Evolutionary conservation across 768 basidiomycete species (phyloP).

Genomic region (Tylopilus intermedius): DNA sequence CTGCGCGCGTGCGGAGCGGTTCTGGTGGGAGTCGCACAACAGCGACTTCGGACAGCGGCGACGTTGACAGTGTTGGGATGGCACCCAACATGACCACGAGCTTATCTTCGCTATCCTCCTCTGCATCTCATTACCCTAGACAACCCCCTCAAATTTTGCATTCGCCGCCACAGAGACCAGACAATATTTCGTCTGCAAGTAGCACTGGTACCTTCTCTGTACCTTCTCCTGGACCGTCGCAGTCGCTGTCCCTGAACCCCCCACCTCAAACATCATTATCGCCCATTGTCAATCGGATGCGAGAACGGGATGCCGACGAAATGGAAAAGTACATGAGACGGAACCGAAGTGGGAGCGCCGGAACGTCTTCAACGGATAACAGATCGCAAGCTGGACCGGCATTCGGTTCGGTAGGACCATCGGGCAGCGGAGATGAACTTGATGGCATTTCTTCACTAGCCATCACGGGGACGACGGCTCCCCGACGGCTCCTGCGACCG

Average conservation of each 20-base stretch:
- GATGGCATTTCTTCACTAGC: constrained; percentile 42
- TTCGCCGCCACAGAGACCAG: constrained; percentile 37
- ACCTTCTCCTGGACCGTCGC: constrained; percentile 34
- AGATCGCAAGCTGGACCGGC: constrained; percentile 53
- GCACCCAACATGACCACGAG: constrained; percentile 38
- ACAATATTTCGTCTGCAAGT: constrained; percentile 28
- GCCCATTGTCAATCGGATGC: constrained; percentile 75
- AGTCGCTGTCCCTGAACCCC: constrained; percentile 34
- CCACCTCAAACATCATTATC: constrained; percentile 51
- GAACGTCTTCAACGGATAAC: constrained; percentile 67
- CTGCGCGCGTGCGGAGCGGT: constrained; percentile 67
- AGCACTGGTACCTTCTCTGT: constrained; percentile 37
- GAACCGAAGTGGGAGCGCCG: constrained; percentile 77
- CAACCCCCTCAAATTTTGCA: constrained; percentile 36
- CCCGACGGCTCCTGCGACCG: constrained; percentile 57
- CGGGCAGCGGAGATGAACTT: constrained; percentile 53
- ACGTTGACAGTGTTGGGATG: constrained; percentile 44
- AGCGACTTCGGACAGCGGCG: constrained; percentile 69
- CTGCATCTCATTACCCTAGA: constrained; percentile 50
- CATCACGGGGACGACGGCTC: constrained; percentile 51
- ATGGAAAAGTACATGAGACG: constrained; percentile 82
- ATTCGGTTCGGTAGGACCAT: constrained; percentile 46
- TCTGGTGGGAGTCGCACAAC: constrained; percentile 79
- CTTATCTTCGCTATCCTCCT: constrained; percentile 59
- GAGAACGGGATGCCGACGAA: constrained; percentile 80